Evolutionary conservation across 2,329 filamentous ascomycete species (phyloP), one percentile per base, ranked within the genome.

Genomic region (Pestalotiopsis sp.): DNA sequence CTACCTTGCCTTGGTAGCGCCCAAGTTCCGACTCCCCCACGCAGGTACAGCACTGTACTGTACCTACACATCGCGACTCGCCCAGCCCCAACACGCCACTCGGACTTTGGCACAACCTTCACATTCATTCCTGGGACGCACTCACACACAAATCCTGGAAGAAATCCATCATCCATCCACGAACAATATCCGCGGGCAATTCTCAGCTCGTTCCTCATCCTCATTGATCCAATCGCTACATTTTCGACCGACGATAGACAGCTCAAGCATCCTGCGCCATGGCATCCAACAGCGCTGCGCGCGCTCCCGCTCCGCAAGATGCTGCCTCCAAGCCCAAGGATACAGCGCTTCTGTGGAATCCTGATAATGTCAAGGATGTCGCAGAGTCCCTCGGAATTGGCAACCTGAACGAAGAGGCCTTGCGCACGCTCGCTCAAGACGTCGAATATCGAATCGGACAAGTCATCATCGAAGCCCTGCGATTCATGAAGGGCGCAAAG

Each of bases 381-480:
- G 95, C 96, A 74, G 96, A 99, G 81, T 97, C 96, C 1, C 93
- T 98, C 62, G 96, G 96, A 69, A 95, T 99, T 75, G 85, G 89
- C 74, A 87, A 89, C 67, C 87, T 98, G 59, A 90, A 89, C 78
- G 94, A 97, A 70, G 95, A 98, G 71, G 93, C 96, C 25, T 90
- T 95, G 61, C 93, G 96, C 71, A 91, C 94, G 69, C 88, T 99
- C 59, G 92, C 94, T 11, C 94, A 97, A 78, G 96, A 99, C 78
- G 94, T 98, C 72, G 96, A 99, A 82, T 99, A 96, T 79, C 93
- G 96, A 70, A 89, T 99, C 74, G 92, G 94, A 61, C 95, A 98
- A 81, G 94, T 98, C 72, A 90, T 99, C 72, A 92, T 97, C 75
- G 95, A 98, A 82, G 93, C 95, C 3, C 86, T 98, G 75, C 97